Evolutionary conservation across 2,329 filamentous ascomycete species (phyloP).

Genomic region (Endoconidiophora laricicola): DNA sequence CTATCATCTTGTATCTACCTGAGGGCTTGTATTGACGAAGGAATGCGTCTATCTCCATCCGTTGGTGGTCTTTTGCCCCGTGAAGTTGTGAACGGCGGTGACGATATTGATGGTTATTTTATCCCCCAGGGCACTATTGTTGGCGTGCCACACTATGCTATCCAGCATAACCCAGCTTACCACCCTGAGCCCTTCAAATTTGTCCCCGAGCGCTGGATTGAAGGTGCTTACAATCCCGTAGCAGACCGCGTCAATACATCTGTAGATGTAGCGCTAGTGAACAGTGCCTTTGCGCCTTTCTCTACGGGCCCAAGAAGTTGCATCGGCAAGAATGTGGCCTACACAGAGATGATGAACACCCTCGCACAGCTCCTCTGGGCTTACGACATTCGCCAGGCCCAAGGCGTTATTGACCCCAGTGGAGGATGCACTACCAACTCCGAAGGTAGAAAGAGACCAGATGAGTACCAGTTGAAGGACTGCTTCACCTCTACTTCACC

Average conservation of each 20-base stretch:
- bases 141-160: conserved; percentile 48
- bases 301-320: conserved; percentile 53
- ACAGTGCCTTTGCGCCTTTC: conserved; percentile 60
- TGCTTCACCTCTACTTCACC: conserved; percentile 55
- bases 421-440: conserved; percentile 32
- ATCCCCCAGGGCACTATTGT: conserved; percentile 45
- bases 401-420: conserved; percentile 29
- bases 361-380: conserved; percentile 43
- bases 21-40: conserved; percentile 47
- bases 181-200: conserved; percentile 43
- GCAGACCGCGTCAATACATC: conserved; percentile 27
- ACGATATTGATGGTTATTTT: conserved; percentile 33
- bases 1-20: conserved; percentile 40
- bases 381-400: conserved; percentile 40
- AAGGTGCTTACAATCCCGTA: conserved; percentile 25
- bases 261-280: conserved; percentile 36
- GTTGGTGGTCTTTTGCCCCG: conserved; percentile 44
- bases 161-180: conserved; percentile 50
- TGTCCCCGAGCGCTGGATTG: conserved; percentile 49
- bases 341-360: conserved; percentile 48
- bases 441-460: conserved; percentile 33
- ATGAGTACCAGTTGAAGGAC: conserved; percentile 55
- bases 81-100: conserved; percentile 39
- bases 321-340: conserved; percentile 54
- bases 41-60: conserved; percentile 45